phyloP scores from a whole-genome alignment of 306 rosid species.

The Ormosia semicastrata region DNA sequence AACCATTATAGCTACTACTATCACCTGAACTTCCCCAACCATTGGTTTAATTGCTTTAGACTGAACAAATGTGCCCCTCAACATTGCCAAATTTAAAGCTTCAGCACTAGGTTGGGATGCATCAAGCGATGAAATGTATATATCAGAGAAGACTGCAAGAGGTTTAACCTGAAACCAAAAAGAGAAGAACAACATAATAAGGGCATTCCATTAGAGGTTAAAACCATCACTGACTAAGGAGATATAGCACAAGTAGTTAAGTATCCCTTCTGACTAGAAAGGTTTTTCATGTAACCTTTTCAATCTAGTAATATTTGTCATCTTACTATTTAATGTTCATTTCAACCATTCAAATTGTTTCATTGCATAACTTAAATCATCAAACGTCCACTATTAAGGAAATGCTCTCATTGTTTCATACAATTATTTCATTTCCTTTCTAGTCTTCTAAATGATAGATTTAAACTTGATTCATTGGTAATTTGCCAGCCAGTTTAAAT shows the following conservation, averaged over 20 bases:
- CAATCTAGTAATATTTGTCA: neutral
- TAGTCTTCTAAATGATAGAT: neutral
- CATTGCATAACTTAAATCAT: neutral
- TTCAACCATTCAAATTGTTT: neutral
- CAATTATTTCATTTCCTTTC: neutral
- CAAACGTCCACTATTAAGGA: neutral
- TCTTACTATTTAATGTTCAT: neutral
- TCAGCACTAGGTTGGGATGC: neutral
- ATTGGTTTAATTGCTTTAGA: slow-evolving; percentile 17
- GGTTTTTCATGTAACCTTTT: neutral
- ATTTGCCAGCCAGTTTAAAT: neutral
- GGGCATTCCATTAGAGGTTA: neutral
- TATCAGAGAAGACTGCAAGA: neutral
- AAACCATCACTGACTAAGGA: neutral
- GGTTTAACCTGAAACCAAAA: neutral
- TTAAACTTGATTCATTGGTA: neutral
- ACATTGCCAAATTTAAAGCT: neutral
- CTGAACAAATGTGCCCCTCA: neutral
- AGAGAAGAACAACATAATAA: neutral
- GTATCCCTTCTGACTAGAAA: neutral
- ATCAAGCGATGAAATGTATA: neutral
- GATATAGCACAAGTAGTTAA: neutral
- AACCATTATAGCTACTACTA: neutral
- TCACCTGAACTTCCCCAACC: slow-evolving; percentile 30
- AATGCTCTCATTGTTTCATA: neutral